These are phyloP conservation scores for Leccinum subgranulosum DNA, from an alignment of 768 basidiomycete species.

Conservation along the genomic window DNA sequence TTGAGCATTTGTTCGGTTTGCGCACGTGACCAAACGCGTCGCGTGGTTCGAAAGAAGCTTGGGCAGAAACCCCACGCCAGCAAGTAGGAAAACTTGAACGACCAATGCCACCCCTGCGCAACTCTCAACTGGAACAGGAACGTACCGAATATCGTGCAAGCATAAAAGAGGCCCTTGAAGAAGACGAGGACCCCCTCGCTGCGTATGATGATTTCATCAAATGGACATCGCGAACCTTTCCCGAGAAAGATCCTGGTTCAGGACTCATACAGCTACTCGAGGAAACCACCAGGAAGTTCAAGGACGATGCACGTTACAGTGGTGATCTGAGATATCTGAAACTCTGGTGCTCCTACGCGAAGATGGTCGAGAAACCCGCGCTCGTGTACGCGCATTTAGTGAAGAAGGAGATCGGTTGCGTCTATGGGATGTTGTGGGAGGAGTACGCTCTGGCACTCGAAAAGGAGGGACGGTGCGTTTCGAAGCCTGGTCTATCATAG, in stretches of 20 bases:
- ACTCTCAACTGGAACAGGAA: slow-evolving; percentile 31
- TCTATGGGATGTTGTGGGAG: slow-evolving; percentile 81
- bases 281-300: slow-evolving; percentile 78
- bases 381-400: slow-evolving; percentile 72
- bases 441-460: slow-evolving; percentile 86
- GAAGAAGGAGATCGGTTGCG: slow-evolving; percentile 70
- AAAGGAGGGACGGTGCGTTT: slow-evolving; percentile 64
- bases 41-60: slow-evolving; percentile 21
- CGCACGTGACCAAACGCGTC: slow-evolving; percentile 32
- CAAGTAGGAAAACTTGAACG: slow-evolving; percentile 1
- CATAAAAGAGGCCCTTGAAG: slow-evolving; percentile 54
- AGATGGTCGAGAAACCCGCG: slow-evolving; percentile 67
- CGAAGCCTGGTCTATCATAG: slow-evolving; percentile 2
- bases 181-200: slow-evolving; percentile 85
- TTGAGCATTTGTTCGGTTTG: neutral
- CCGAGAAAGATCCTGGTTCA: slow-evolving; percentile 62
- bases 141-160: slow-evolving; percentile 31
- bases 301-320: slow-evolving; percentile 79
- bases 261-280: slow-evolving; percentile 81
- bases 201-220: slow-evolving; percentile 84
- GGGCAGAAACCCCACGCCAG: neutral
- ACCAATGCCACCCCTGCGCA: slow-evolving; percentile 25
- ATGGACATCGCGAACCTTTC: slow-evolving; percentile 83
- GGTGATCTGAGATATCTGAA: slow-evolving; percentile 89
- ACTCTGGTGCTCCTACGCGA: slow-evolving; percentile 87